Percentiles rank a stretch among this genome's conserved stretches.
These are phyloP conservation scores for Aspergillus nomiae DNA, from an alignment of 2,329 filamentous ascomycete genomes.

Conservation along the genomic window DNA sequence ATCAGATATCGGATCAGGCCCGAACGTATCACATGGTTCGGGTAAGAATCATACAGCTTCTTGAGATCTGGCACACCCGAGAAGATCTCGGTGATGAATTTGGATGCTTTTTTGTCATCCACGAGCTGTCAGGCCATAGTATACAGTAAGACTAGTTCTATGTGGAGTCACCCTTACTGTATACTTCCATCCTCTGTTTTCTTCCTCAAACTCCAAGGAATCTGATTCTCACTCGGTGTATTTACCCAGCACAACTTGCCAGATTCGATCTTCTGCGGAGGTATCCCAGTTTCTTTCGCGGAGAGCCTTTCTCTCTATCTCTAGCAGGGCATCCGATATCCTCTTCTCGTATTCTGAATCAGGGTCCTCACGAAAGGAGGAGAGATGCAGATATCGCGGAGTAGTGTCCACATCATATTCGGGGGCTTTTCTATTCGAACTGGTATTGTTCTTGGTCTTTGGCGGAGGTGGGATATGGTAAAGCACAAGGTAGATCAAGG, in stretches of 20 bases:
- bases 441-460: conserved; percentile 6
- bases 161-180: conserved; percentile 17
- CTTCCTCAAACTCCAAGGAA: conserved; percentile 28
- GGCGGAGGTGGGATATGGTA: conserved; percentile 12
- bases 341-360: conserved; percentile 30
- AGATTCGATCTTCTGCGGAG: conserved; percentile 25
- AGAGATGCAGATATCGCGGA: conserved; percentile 31
- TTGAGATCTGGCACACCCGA: conserved; percentile 30
- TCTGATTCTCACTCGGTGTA: conserved; percentile 23
- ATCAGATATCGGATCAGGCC: conserved; percentile 45
- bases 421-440: conserved; percentile 12
- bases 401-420: conserved; percentile 18
- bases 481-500: conserved; percentile 10
- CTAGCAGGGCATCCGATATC: conserved; percentile 25
- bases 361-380: conserved; percentile 30
- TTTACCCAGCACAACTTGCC: conserved; percentile 34
- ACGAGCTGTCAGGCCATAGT: conserved; percentile 24
- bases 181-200: conserved; percentile 33
- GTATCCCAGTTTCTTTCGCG: conserved; percentile 11
- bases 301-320: conserved; percentile 23
- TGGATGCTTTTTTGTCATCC: conserved; percentile 27
- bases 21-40: conserved; percentile 55
- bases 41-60: conserved; percentile 32
- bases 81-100: conserved; percentile 30
- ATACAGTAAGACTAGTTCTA: neutral